These are phyloP conservation scores for Penicillium psychrosexuale DNA, from an alignment of 2,329 filamentous ascomycete species.

Conservation along the genomic window DNA sequence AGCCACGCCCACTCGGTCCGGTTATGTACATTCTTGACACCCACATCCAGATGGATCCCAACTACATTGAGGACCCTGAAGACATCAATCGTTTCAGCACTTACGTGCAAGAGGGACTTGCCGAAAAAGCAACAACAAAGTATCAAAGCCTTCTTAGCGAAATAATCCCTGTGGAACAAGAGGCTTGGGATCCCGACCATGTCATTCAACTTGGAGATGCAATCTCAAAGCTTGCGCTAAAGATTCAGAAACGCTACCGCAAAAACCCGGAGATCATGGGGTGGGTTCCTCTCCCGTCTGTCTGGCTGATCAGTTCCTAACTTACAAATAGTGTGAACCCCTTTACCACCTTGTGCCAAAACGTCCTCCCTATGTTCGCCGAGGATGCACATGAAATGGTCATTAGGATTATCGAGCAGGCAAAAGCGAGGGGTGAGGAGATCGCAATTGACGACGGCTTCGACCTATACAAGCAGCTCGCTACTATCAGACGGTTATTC, in stretches of 20 bases:
- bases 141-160: conserved; percentile 77
- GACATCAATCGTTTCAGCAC: conserved; percentile 69
- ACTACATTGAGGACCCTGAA: conserved; percentile 68
- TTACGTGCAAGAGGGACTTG: conserved; percentile 69
- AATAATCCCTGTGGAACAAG: conserved; percentile 73
- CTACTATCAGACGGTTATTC: conserved; percentile 80
- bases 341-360: conserved; percentile 70
- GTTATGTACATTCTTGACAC: conserved; percentile 77
- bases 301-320: conserved; percentile 16
- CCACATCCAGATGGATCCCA: conserved; percentile 75
- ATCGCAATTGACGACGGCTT: conserved; percentile 90
- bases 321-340: conserved; percentile 50
- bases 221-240: conserved; percentile 79
- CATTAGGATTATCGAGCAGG: conserved; percentile 70
- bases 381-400: conserved; percentile 85
- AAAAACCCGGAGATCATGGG: conserved; percentile 87
- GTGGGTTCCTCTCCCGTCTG: conserved; percentile 46
- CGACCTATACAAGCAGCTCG: conserved; percentile 83
- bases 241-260: conserved; percentile 87
- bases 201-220: conserved; percentile 84
- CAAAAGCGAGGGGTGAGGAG: conserved; percentile 67
- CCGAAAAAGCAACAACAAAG: conserved; percentile 69
- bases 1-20: conserved; percentile 74
- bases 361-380: conserved; percentile 85
- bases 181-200: conserved; percentile 86